These are phyloP conservation scores for Tolypocladium guangdongense DNA, from an alignment of 2,329 filamentous ascomycete species.

Conservation along the genomic window DNA sequence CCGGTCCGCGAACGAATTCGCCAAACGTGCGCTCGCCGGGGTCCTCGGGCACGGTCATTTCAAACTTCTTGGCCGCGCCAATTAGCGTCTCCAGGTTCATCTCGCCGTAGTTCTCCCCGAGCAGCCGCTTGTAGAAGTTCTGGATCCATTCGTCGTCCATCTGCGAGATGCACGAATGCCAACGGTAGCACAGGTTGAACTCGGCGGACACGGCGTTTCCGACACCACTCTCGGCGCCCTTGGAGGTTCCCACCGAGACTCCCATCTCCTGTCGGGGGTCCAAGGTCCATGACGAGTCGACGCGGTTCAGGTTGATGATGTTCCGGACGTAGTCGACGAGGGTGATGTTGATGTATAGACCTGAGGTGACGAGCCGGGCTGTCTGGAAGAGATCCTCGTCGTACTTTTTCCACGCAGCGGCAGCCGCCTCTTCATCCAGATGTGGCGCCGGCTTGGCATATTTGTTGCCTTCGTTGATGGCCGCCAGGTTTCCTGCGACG, in stretches of 20 bases:
- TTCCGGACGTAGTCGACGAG: constrained; percentile 70
- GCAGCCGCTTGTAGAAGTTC: constrained; percentile 51
- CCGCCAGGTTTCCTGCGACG: constrained; percentile 64
- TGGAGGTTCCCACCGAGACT: constrained; percentile 37
- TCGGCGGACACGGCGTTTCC: constrained; percentile 80
- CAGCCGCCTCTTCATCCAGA: constrained; percentile 36
- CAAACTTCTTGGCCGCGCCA: constrained; percentile 50
- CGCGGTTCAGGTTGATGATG: constrained; percentile 49
- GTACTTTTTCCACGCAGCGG: constrained; percentile 51
- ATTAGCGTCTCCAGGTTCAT: constrained; percentile 52
- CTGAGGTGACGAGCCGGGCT: constrained; percentile 61
- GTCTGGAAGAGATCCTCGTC: constrained; percentile 75
- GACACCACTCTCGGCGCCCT: constrained; percentile 56
- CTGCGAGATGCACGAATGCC: constrained; percentile 65
- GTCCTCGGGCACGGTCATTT: constrained; percentile 49
- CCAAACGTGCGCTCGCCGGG: constrained; percentile 60
- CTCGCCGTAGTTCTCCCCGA: constrained; percentile 41
- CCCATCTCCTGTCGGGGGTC: constrained; percentile 64
- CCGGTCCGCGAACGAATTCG: constrained; percentile 48
- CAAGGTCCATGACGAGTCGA: constrained; percentile 68
- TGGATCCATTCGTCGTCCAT: constrained; percentile 76
- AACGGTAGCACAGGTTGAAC: constrained; percentile 81
- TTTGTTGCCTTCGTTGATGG: constrained; percentile 75
- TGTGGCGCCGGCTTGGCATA: constrained; percentile 54
- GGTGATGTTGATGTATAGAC: constrained; percentile 70